A percentile compares a stretch with the other conserved stretches of the same genome.
Evolutionary conservation across 2,329 filamentous ascomycete species (phyloP).

Genomic region (Talaromyces amestolkiae): DNA sequence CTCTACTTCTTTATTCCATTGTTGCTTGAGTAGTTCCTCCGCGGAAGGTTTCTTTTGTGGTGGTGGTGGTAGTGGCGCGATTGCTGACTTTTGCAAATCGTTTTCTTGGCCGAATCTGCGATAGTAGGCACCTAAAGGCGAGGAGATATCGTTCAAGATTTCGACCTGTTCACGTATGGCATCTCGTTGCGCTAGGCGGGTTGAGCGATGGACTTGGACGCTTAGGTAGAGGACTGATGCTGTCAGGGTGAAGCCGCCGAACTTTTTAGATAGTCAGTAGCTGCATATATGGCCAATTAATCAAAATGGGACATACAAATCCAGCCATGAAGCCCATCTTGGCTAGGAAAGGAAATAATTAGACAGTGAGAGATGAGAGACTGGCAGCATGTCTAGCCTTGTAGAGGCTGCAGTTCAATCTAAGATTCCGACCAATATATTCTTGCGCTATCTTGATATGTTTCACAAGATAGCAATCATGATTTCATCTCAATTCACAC

Average conservation of each 20-base stretch:
- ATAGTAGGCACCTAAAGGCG: slow-evolving; percentile 36
- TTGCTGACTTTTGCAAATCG: slow-evolving; percentile 7
- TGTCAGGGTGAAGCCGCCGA: slow-evolving; percentile 73
- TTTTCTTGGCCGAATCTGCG: slow-evolving; percentile 28
- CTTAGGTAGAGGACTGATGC: slow-evolving; percentile 71
- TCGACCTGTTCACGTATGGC: slow-evolving; percentile 46
- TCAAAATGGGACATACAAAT: slow-evolving; percentile 58
- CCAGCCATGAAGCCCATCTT: slow-evolving; percentile 71
- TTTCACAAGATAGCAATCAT: neutral
- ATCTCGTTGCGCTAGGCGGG: slow-evolving; percentile 52
- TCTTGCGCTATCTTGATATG: neutral
- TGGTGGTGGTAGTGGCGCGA: neutral
- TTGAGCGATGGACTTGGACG: slow-evolving; percentile 66
- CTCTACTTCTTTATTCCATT: slow-evolving; percentile 74
- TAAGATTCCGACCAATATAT: neutral
- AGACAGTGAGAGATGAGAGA: neutral
- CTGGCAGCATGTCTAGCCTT: slow-evolving; percentile 4
- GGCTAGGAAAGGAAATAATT: neutral
- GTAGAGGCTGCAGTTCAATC: neutral
- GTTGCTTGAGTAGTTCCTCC: slow-evolving; percentile 68
- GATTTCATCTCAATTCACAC: neutral
- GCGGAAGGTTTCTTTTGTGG: slow-evolving; percentile 55
- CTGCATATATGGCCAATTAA: neutral
- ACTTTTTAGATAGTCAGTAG: slow-evolving; percentile 47
- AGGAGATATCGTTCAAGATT: slow-evolving; percentile 41